Evolutionary conservation across 371 early-diverging fungal genomes (phyloP).

Genomic region (Phascolomyces articulosus): DNA sequence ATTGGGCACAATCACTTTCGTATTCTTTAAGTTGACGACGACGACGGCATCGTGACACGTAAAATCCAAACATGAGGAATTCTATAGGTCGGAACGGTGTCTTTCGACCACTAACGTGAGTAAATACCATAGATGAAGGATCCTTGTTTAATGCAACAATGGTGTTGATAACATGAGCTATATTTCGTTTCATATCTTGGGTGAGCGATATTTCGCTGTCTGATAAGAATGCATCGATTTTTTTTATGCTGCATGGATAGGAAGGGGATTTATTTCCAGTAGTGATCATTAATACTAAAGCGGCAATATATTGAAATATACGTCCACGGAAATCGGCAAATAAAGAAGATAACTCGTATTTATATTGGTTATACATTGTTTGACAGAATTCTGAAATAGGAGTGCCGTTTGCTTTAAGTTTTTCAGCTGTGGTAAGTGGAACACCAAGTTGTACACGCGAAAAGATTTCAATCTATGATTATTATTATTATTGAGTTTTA

Average conservation of each 20-base stretch:
- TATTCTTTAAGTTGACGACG: slow-evolving; percentile 12
- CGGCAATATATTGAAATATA: slow-evolving; percentile 11
- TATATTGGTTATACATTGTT: slow-evolving; percentile 4
- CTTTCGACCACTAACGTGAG: background rate
- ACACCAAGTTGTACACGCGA: slow-evolving; percentile 40
- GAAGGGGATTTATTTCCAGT: background rate
- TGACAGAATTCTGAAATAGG: slow-evolving; percentile 10
- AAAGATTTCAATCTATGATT: slow-evolving; percentile 38
- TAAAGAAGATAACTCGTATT: background rate
- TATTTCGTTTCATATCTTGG: background rate
- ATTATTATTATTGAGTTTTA: background rate
- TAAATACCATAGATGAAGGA: background rate
- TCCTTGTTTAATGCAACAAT: background rate
- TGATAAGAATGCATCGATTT: background rate
- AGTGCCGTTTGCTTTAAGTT: slow-evolving; percentile 29
- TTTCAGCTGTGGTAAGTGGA: slow-evolving; percentile 32
- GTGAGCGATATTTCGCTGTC: background rate
- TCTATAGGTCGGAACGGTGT: slow-evolving; percentile 9
- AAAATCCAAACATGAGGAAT: slow-evolving; percentile 14
- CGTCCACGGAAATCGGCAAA: slow-evolving; percentile 5
- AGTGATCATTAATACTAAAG: slow-evolving; percentile 3
- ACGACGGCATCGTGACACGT: slow-evolving; percentile 6
- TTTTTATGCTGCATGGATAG: slow-evolving; percentile 1
- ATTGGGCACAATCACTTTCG: background rate
- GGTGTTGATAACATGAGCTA: slow-evolving; percentile 5